Percentiles rank a stretch among this genome's conserved stretches.
phyloP scores from a whole-genome alignment of 305 asterid species.

The Fraxinus dipetala region DNA sequence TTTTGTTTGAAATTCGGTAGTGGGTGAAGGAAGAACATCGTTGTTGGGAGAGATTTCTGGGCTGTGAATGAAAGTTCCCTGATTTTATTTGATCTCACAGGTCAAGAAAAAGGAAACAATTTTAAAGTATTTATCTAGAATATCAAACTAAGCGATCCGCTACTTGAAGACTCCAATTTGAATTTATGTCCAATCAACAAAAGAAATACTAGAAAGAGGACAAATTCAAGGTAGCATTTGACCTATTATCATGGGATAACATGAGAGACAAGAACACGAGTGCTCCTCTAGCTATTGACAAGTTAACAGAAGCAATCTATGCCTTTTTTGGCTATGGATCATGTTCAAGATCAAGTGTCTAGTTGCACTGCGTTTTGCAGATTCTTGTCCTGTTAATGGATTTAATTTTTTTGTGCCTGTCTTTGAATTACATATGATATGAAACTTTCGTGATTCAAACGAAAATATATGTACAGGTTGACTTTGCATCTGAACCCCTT shows the following conservation, averaged over 20 bases:
- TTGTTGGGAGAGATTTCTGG: background rate
- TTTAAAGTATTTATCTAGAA: background rate
- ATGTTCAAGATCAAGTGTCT: background rate
- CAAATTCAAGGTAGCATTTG: background rate
- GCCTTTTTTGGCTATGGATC: background rate
- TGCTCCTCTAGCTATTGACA: background rate
- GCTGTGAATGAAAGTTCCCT: background rate
- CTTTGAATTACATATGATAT: conserved; percentile 3
- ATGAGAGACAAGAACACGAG: background rate
- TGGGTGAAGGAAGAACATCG: background rate
- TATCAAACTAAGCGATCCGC: background rate
- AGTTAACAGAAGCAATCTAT: background rate
- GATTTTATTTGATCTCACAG: background rate
- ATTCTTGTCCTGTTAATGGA: background rate
- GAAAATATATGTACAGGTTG: conserved; percentile 53
- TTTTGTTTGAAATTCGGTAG: background rate
- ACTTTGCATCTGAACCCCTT: conserved; percentile 75
- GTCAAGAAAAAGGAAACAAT: background rate
- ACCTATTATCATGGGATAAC: background rate
- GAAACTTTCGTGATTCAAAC: conserved; percentile 21
- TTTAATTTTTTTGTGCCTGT: background rate
- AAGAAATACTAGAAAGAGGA: background rate
- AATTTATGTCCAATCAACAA: background rate
- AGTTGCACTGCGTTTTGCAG: background rate
- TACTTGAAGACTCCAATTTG: background rate